Conservation (phyloP, 176 grass and related monocot genomes). For the Oryza meyeriana region DNA sequence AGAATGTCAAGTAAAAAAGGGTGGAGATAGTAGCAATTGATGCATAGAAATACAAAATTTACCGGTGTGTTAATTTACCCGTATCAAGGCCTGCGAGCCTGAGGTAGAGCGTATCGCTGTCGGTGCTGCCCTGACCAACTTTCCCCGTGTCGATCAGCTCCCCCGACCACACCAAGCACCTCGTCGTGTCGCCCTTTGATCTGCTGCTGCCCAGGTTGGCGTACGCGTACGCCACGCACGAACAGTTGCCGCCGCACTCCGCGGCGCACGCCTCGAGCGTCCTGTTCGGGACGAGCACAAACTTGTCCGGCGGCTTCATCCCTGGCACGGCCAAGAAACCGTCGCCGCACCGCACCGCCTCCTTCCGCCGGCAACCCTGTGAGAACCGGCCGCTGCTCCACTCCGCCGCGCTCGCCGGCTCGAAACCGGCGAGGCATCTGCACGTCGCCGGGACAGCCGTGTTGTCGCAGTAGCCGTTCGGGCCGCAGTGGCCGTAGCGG, state of each 20-base stretch:
- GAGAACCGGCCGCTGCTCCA: too few relatives aligned
- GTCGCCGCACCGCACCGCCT: conserved; percentile 16
- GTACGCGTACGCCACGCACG: conserved; percentile 65
- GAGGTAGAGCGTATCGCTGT: conserved; percentile 42
- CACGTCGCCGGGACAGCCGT: conserved; percentile 23
- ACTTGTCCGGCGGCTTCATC: conserved; percentile 52
- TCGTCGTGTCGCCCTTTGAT: conserved; percentile 27
- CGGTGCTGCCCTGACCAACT: neutral
- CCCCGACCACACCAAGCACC: too few relatives aligned
- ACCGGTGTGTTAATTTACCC: neutral
- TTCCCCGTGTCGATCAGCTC: conserved; percentile 42
- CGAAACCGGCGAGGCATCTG: conserved; percentile 42
- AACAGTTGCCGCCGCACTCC: conserved; percentile 40
- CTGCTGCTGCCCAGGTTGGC: conserved; percentile 27
- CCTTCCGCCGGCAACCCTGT: conserved; percentile 43
- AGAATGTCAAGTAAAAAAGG: too few relatives aligned
- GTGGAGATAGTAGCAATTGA: neutral
- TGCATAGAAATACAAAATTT: neutral
- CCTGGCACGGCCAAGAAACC: neutral
- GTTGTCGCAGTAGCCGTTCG: conserved; percentile 36
- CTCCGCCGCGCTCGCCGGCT: neutral
- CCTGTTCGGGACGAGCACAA: conserved; percentile 10
- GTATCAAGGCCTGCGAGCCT: neutral
- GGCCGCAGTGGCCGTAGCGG: conserved; percentile 27
- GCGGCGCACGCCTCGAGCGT: conserved; percentile 13